Base-by-base conservation (phyloP, 164 flowering plant species). In the Paratinospora sagittata region DNA sequence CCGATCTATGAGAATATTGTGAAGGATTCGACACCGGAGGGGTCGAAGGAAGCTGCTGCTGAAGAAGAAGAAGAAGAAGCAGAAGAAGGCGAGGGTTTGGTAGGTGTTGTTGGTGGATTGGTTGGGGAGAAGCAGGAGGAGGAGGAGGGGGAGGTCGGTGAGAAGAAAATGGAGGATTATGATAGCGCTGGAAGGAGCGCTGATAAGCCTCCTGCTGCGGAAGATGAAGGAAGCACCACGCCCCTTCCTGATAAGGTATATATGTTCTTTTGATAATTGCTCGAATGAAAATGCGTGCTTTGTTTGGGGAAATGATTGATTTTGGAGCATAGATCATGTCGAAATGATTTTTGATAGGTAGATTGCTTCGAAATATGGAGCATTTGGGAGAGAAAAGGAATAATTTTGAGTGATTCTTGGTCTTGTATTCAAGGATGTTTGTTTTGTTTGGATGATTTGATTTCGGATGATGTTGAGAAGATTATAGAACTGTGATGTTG, bases 191-290 rank as follows among this genome's bases (percentile, higher is more conserved):
- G 83, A n/a, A 71, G 72, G 69, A 86, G 88, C 63, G 88, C 75
- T 8, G 93, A 83, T 66, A 84, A 78, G 75, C 91, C 75, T 49
- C 74, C 78, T 17, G 87, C 70, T 1, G 87, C 82, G 14, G 97
- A 90, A 36, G 97, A 92, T 58, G 96, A 90, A 60, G 96, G 87
- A 30, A 82, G 82, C 80, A 84, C 91, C 0, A 81, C 88, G 27
- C 95, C 97, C 17, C 72, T 93, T 60, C 98, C 97, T 41, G 95
- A 90, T 26, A 90, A 85, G 93, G 98, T 93, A 65, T 19, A 3
- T 19, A 3, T 16, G 6, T 13, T 65, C 23, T 65, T 65, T 14
- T 34, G n/a, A 19, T 21, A n/a, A 55, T n/a, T 7, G 6, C 10
- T 55, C 9, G 8, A 55, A 3, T 4, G 61, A n/a, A 52, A 52